Evolutionary conservation across 2,329 filamentous ascomycete genomes (phyloP).

Genomic region (Epichloe brachyelytri): DNA sequence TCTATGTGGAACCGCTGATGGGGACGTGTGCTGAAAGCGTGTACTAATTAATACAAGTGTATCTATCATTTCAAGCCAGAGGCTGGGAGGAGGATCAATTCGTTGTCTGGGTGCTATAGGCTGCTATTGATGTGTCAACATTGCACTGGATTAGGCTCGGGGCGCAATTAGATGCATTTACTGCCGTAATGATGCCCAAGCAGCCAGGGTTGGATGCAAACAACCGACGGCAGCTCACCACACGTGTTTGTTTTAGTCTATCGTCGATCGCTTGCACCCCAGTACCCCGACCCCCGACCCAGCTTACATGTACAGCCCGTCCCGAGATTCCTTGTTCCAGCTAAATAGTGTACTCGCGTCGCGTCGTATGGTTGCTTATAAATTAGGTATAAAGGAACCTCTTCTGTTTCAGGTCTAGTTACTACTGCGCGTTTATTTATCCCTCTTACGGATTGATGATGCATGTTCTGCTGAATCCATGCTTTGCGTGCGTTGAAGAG

Average conservation of each 20-base stretch:
- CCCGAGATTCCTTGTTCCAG: neutral
- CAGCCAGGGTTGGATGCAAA: neutral
- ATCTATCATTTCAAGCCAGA: no score
- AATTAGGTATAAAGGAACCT: no score
- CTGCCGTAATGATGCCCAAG: neutral
- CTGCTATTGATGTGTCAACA: no score
- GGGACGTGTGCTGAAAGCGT: no score
- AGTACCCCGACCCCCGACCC: neutral
- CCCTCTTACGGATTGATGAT: neutral
- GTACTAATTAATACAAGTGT: no score
- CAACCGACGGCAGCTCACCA: neutral
- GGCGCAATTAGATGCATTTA: neutral
- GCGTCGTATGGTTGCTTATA: neutral
- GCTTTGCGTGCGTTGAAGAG: neutral
- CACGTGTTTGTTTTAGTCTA: neutral
- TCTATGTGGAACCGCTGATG: no score
- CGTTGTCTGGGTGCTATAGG: no score
- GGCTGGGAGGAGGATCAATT: no score
- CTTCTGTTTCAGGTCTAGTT: no score
- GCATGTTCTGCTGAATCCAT: conserved; percentile 7
- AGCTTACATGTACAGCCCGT: neutral
- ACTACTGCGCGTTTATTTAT: no score
- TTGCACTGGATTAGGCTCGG: no score
- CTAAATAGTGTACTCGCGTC: neutral
- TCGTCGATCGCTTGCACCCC: neutral